Evolutionary conservation across 2,329 filamentous ascomycete species (phyloP), one percentile per base, ranked within the genome.

Genomic region (Aspergillus tamarii): DNA sequence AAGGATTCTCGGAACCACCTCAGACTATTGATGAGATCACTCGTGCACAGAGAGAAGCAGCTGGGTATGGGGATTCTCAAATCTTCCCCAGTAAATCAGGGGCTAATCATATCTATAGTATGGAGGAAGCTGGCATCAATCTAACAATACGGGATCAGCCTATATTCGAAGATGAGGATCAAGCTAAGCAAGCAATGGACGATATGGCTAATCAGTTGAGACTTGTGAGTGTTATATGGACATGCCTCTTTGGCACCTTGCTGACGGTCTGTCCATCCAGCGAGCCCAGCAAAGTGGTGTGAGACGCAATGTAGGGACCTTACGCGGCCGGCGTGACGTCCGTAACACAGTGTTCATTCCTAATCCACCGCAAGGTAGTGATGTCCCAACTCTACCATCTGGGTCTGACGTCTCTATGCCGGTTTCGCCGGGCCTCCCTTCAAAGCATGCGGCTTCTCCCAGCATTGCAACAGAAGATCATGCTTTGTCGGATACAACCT

Each of bases 311-410:
- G 82, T 87, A 16, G 90, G 91, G 53, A 97, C 93, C 16, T 83
- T 96, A 19, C 88, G 95, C 69, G 95, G 95, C 58, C 90, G 95
- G 65, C 87, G 95, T 74, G 94, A 98, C 76, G 92, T 96, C 66
- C 88, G 94, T 64, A 96, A 96, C 78, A 97, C 94, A 1, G 89
- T 97, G 60, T 94, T 95, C 73, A 84, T 94, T 67, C 90, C 92
- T 46, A 79, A 79, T 46, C 72, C 79, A 12, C 70, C 71, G 12
- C 76, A 78, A 43, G 78, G 80, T 60, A 69, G 69, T 62, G 74
- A 78, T 73, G 59, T 73, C 57, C 64, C 71, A 60, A 60, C 68
- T 67, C 57, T 72, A 50, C 59, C 75, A 69, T 66, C 69, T 19
- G 66, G 67, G 26, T 64, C 71, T 11, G 72, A 77, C 36, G 55